Evolutionary conservation across 208 protist species (phyloP).

Genomic region (Crithidia brevicula): DNA sequence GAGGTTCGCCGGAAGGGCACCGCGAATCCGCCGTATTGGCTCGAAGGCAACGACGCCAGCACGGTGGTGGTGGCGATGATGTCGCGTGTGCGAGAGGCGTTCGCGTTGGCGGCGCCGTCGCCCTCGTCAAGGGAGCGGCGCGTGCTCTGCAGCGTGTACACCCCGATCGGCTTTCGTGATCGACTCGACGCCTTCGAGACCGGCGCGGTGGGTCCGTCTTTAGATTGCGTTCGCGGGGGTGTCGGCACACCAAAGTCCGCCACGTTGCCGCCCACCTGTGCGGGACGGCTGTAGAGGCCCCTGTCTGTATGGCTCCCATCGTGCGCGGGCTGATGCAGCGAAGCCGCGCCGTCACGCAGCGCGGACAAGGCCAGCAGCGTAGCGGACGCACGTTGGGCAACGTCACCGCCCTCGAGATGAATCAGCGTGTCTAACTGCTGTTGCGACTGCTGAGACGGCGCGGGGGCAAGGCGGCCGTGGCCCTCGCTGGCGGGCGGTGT

Average conservation of each 20-base stretch:
- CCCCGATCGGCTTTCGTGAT: conserved; percentile 18
- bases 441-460: background rate
- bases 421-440: background rate
- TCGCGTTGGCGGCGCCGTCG: background rate
- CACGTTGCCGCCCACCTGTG: background rate
- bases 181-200: background rate
- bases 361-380: conserved; percentile 27
- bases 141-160: conserved; percentile 20
- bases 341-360: conserved; percentile 15
- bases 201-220: background rate
- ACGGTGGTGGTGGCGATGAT: background rate
- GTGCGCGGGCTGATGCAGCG: background rate
- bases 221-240: conserved; percentile 1
- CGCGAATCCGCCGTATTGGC: conserved; percentile 18
- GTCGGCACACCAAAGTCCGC: background rate
- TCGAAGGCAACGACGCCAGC: conserved; percentile 13
- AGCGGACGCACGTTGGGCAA: conserved; percentile 20
- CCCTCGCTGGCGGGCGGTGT: background rate
- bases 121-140: conserved; percentile 11
- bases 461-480: background rate
- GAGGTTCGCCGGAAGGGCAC: conserved; percentile 12
- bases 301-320: conserved; percentile 2
- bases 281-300: background rate
- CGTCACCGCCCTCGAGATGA: conserved; percentile 1
- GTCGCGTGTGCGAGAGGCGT: conserved; percentile 1